Evolutionary conservation across 1,139 yeast genomes (phyloP), one percentile per base, ranked within the genome.

Genomic region (Eremothecium sinecaudum): DNA sequence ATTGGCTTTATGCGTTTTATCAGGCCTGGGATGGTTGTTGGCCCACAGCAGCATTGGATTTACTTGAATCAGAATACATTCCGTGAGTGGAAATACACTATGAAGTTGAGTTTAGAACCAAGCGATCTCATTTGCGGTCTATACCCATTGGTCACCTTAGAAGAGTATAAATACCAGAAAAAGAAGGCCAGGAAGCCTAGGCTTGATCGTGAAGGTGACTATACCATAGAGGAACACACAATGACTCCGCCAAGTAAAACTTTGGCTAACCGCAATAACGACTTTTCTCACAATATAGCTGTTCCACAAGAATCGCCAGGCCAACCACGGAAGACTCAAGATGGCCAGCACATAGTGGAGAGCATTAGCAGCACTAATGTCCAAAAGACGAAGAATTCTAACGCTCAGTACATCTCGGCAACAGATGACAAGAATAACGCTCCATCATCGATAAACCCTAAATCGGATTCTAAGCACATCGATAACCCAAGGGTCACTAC

Each of bases 21-120:
- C 45, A 73, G 98, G 46, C 98, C 98, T 0, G 98, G 98, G 20
- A 90, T 90, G 98, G 97, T 90, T 11, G 98, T 90, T 23, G 98
- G 98, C 0, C 98, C 98, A 2, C 98, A 90, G 58, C 98, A 90
- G 56, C 98, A 90, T 62, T 90, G 98, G 98, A 67, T 90, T 36
- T 92, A 90, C 53, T 71, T 90, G 47, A 95, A 90, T 57, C 98
- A 90, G 59, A 80, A 86, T 56, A 95, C 86, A 48, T 90, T 90
- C 59, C 71, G 96, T 49, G 95, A 86, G 49, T 90, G 98, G 97
- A 73, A 87, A 56, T 81, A 79, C 50, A 86, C 96, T 5, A 86
- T 83, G 94, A 38, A 84, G 79, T 45, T 74, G 67, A 47, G 62
- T 68, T 31, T 53, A 24, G 53, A 47, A 28, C 79, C 94, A 1